phyloP scores from a whole-genome alignment of 2,329 filamentous ascomycete genomes.

The Eurotiales sp. region DNA sequence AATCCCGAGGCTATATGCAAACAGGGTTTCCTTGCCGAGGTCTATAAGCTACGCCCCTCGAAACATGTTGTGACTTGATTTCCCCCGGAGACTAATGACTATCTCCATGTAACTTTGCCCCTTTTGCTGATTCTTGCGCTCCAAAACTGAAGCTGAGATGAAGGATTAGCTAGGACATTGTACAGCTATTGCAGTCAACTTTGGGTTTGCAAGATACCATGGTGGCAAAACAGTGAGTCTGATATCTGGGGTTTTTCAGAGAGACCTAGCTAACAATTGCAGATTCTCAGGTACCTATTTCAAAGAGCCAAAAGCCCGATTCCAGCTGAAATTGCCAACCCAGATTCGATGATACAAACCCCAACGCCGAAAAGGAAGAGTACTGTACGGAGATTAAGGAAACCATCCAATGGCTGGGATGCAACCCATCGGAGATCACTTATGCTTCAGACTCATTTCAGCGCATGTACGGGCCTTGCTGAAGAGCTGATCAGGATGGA shows the following conservation, averaged over 20 bases:
- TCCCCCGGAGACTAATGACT: conserved; percentile 82
- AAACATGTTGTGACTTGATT: conserved; percentile 60
- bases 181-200: conserved; percentile 95
- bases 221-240: conserved; percentile 51
- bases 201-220: conserved; percentile 84
- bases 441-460: no score
- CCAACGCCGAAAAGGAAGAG: conserved; percentile 83
- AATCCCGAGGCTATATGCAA: conserved; percentile 64
- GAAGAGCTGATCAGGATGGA: conserved; percentile 74
- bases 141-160: no score
- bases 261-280: neutral
- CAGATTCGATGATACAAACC: conserved; percentile 93
- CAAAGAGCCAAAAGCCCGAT: neutral
- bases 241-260: neutral
- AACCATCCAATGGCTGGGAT: conserved; percentile 70
- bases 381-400: conserved; percentile 86
- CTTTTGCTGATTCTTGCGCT: no score
- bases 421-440: no score
- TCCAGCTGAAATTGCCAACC: conserved; percentile 52
- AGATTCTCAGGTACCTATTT: conserved; percentile 16
- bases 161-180: conserved; percentile 62
- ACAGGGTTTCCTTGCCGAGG: conserved; percentile 68
- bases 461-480: no score
- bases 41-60: conserved; percentile 63
- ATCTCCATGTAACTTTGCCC: neutral